Conservation (phyloP, 768 basidiomycete genomes). For the Boletus bicolor region DNA sequence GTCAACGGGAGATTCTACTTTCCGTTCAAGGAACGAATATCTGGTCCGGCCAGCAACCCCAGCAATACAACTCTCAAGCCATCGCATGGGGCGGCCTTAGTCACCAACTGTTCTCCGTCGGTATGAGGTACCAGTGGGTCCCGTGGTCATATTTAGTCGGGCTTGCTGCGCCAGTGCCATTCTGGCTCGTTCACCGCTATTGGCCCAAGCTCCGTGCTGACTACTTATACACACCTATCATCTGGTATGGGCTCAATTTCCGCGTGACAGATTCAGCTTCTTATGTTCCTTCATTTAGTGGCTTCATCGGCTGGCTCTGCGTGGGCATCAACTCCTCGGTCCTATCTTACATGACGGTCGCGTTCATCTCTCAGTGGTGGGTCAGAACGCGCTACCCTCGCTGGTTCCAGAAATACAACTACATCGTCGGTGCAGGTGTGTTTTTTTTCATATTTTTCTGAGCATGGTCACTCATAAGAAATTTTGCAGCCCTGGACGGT, state of each 20-base stretch:
- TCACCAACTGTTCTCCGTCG: constrained; percentile 32
- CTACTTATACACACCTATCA: constrained; percentile 30
- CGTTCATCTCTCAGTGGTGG: constrained; percentile 38
- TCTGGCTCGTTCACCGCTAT: constrained; percentile 38
- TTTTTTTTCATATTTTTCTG: not conserved
- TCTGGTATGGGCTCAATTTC: constrained; percentile 19
- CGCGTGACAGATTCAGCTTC: not conserved
- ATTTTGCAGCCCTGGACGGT: constrained; percentile 32
- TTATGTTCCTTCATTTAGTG: constrained; percentile 14
- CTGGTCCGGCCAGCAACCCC: constrained; percentile 32
- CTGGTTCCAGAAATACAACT: constrained; percentile 40
- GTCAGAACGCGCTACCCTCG: constrained; percentile 34
- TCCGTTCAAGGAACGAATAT: constrained; percentile 50
- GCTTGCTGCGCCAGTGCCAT: constrained; percentile 36
- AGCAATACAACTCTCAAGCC: constrained; percentile 32
- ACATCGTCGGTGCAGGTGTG: constrained; percentile 41
- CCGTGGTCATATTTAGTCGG: constrained; percentile 36
- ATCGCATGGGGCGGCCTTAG: constrained; percentile 40
- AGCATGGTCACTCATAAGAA: not conserved
- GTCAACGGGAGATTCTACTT: constrained; percentile 48
- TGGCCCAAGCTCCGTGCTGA: constrained; percentile 33
- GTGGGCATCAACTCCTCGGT: constrained; percentile 30
- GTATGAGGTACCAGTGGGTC: constrained; percentile 38
- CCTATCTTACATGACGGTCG: constrained; percentile 18
- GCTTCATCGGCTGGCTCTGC: constrained; percentile 15